Conservation (phyloP, 306 rosid genomes). For the Cicer bijugum region DNA sequence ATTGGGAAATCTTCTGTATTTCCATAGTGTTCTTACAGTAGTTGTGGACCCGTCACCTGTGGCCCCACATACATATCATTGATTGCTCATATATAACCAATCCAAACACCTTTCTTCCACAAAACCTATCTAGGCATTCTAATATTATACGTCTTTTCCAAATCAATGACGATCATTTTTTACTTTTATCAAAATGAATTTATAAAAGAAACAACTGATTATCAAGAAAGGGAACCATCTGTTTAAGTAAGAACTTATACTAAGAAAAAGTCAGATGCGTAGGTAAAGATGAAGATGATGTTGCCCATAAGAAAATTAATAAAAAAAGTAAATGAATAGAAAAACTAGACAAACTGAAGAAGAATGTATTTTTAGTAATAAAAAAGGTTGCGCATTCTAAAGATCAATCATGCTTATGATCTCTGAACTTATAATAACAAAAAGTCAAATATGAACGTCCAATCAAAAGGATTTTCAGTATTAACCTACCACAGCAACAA, state of each 20-base stretch:
- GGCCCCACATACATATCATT: background rate
- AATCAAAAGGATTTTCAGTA: constrained; percentile 29
- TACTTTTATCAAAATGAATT: background rate
- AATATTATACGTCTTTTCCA: background rate
- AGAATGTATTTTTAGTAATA: background rate
- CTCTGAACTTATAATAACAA: constrained; percentile 20
- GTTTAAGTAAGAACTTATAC: constrained; percentile 6
- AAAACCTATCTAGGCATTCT: background rate
- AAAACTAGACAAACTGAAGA: constrained; percentile 28
- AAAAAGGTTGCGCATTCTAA: constrained; percentile 13
- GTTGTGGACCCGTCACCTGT: background rate
- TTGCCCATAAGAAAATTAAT: constrained; percentile 13
- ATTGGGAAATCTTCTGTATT: background rate
- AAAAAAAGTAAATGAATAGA: background rate
- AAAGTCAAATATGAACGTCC: constrained; percentile 28
- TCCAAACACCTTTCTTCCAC: background rate
- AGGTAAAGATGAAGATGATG: constrained; percentile 8
- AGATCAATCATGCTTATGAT: constrained; percentile 26
- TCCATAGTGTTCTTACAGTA: background rate
- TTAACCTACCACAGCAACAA: constrained; percentile 91
- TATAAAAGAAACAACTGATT: background rate
- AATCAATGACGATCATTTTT: background rate
- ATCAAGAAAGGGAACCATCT: background rate
- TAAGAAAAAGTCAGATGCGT: constrained; percentile 7
- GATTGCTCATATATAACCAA: background rate